A percentile compares a stretch with the other conserved stretches of the same genome.
Conservation (phyloP, 2,329 filamentous ascomycete genomes). For the Penicillium sumatraense region DNA sequence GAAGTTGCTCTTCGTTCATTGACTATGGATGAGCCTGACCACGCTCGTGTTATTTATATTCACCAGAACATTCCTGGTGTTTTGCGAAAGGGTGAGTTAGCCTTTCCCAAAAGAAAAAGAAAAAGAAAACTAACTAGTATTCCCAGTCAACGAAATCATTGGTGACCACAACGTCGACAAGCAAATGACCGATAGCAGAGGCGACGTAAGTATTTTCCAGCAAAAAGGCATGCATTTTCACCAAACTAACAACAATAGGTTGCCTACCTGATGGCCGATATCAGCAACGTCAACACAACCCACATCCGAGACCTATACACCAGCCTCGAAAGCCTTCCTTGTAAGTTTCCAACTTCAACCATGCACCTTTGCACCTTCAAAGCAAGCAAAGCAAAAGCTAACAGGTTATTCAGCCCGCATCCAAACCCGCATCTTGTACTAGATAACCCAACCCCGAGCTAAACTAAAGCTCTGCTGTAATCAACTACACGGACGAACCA, state of each 20-base stretch:
- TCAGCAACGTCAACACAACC: constrained; percentile 78
- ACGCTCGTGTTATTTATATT: constrained; percentile 93
- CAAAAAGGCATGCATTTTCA: constrained; percentile 7
- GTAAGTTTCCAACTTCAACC: constrained; percentile 56
- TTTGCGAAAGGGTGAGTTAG: constrained; percentile 75
- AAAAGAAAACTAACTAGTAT: constrained; percentile 2
- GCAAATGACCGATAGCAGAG: constrained; percentile 94
- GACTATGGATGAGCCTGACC: constrained; percentile 85
- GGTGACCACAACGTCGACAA: constrained; percentile 98
- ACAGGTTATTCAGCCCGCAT: constrained; percentile 46
- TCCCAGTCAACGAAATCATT: constrained; percentile 85
- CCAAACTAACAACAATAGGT: constrained; percentile 52
- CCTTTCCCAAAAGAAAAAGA: not conserved
- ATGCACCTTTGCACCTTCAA: constrained; percentile 14
- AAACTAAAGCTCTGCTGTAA: constrained; percentile 16
- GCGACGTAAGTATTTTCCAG: constrained; percentile 65
- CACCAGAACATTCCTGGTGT: constrained; percentile 97
- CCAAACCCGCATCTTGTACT: constrained; percentile 52
- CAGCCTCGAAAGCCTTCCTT: constrained; percentile 77
- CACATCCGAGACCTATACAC: constrained; percentile 88
- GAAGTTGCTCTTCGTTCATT: constrained; percentile 89
- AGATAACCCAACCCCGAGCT: constrained; percentile 14
- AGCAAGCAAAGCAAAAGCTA: not conserved
- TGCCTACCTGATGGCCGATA: constrained; percentile 97
- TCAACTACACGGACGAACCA: constrained; percentile 22